phyloP scores from a whole-genome alignment of 192 early-diverging fungal genomes.

The Rhizophagus clarus region DNA sequence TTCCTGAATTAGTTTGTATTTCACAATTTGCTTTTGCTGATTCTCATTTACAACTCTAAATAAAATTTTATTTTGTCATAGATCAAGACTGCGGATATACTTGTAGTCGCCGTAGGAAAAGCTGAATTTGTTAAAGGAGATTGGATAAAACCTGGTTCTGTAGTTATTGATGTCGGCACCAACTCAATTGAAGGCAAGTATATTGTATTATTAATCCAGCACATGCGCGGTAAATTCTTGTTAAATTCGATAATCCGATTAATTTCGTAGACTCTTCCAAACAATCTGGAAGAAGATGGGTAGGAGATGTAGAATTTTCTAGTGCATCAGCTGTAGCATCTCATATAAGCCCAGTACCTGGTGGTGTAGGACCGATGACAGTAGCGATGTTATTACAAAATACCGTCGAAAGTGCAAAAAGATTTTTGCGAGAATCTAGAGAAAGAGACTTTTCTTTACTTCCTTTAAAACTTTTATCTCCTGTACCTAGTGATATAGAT shows the following conservation, averaged over 20 bases:
- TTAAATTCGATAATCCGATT: not conserved
- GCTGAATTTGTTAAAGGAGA: slow-evolving; percentile 81
- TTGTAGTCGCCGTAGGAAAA: slow-evolving; percentile 88
- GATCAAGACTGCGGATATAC: slow-evolving; percentile 78
- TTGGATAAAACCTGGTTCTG: slow-evolving; percentile 93
- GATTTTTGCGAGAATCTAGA: slow-evolving; percentile 62
- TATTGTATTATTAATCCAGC: not conserved
- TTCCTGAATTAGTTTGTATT: slow-evolving; percentile 71
- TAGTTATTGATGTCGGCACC: slow-evolving; percentile 98
- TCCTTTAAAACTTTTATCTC: slow-evolving; percentile 64
- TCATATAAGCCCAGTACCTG: slow-evolving; percentile 94
- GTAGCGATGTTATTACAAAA: slow-evolving; percentile 97
- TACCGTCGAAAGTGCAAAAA: slow-evolving; percentile 76
- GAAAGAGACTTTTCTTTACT: slow-evolving; percentile 55
- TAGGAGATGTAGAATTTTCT: slow-evolving; percentile 92
- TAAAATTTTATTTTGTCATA: slow-evolving; percentile 17
- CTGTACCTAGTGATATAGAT: slow-evolving; percentile 94
- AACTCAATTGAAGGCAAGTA: slow-evolving; percentile 75
- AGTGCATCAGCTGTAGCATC: slow-evolving; percentile 69
- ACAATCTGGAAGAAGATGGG: slow-evolving; percentile 91
- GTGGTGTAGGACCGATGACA: slow-evolving; percentile 99
- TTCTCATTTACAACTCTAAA: not conserved
- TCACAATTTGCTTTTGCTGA: not conserved
- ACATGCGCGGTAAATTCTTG: not conserved
- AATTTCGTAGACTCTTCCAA: slow-evolving; percentile 70